Conservation (phyloP, 176 grass and related monocot genomes). For the Sorghum bicolor region Sorghum_bicolor_NCBIv3 NC_012878.2:3081501-3082000, state of each 20-base stretch:
- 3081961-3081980: conserved; percentile 7
- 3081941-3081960: neutral
- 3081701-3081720: neutral
- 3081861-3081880: conserved; percentile 65
- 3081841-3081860: conserved; percentile 90
- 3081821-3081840: conserved; percentile 82
- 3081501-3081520: conserved; percentile 22
- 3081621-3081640: conserved; percentile 82
- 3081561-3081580: conserved; percentile 66
- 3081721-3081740: neutral
- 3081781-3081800: conserved; percentile 80
- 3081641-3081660: conserved; percentile 91
- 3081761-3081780: conserved; percentile 58
- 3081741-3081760: neutral
- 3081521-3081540: conserved; percentile 78
- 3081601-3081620: conserved; percentile 75
- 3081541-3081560: conserved; percentile 77
- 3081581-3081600: conserved; percentile 82
- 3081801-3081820: conserved; percentile 72
- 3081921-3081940: neutral
- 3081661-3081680: conserved; percentile 88
- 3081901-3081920: neutral
- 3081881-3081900: conserved; percentile 1
- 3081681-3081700: conserved; percentile 92
- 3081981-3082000: neutral